These are phyloP conservation scores for Alloteropsis angusta DNA, from an alignment of 202 grass and related monocot genomes.

Conservation along the genomic window DNA sequence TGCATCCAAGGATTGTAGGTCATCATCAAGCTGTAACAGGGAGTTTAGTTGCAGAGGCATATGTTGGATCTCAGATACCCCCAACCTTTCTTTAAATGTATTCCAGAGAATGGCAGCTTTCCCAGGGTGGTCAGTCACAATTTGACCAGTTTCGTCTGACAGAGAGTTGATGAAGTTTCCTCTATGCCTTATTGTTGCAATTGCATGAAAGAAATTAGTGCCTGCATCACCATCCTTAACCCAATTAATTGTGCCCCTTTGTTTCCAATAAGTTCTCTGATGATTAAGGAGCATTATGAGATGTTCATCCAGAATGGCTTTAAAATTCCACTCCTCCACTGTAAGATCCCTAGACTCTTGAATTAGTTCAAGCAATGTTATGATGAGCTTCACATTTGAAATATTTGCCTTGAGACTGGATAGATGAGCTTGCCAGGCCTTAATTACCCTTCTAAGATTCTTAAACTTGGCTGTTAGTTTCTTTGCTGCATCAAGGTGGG, in stretches of 20 bases:
- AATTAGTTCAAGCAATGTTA: accelerated
- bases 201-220: background rate
- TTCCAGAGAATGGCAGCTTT: too few species aligned
- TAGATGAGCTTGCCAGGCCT: accelerated
- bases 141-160: too few species aligned
- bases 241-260: background rate
- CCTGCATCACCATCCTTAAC: background rate
- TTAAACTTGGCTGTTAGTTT: background rate
- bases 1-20: too few species aligned
- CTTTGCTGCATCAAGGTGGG: background rate
- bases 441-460: background rate
- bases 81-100: too few species aligned
- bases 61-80: too few species aligned
- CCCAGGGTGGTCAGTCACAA: too few species aligned
- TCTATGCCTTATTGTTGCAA: background rate
- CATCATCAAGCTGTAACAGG: too few species aligned
- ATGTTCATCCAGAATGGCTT: too few species aligned
- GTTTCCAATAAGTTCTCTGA: background rate
- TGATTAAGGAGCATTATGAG: background rate
- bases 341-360: background rate
- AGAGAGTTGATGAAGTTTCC: background rate
- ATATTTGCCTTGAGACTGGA: background rate
- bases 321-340: background rate
- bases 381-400: accelerated
- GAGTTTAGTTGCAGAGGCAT: too few species aligned